Base-by-base conservation (phyloP, 2,329 filamentous ascomycete genomes). In the Penicillium sp. region DNA sequence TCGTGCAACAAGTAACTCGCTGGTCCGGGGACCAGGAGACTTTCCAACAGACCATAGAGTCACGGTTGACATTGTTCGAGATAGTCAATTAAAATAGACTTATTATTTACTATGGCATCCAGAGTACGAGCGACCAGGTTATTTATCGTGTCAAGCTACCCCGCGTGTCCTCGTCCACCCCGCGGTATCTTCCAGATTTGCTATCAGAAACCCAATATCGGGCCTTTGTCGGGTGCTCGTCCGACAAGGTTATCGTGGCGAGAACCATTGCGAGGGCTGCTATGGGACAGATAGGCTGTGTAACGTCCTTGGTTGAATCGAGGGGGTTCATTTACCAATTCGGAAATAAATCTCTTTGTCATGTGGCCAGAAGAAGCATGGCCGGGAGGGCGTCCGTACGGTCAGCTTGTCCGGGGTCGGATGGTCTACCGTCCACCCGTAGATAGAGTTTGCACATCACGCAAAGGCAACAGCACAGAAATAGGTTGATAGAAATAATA, bases 31-130 rank as follows among this genome's bases (percentile, higher is more conserved):
- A n/a, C 43, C 39, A 25, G 53, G 39, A 8, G 49, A 23, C 37
- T 61, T 62, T 48, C 60, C 58, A 59, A 57, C 25, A 26, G 56
- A 53, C 37, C 43, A 48, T 27, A 62, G 53, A 49, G 50, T 50
- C 60, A 62, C 60, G 42, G 19, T 55, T 43, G 29, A 35, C 19
- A 23, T 35, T 6, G n/a, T 42, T 21, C 9, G n/a, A 33, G 37
- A 9, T 26, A 16, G 27, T 13, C 14, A 52, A 25, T 33, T 5
- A 16, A 48, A 31, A n/a, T 11, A 7, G 19, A 21, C 39, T 29
- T n/a, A 9, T 47, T 26, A 8, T 44, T 21, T 25, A 29, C 8
- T 21, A 49, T 42, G 25, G 33, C n/a, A n/a, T 49, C 13, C 45
- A 35, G 29, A 19, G 35, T 37, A 48, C 31, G 49, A 52, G 14